Evolutionary conservation across 441 rosid species (phyloP).

Genomic region (Theobroma grandiflorum): DNA sequence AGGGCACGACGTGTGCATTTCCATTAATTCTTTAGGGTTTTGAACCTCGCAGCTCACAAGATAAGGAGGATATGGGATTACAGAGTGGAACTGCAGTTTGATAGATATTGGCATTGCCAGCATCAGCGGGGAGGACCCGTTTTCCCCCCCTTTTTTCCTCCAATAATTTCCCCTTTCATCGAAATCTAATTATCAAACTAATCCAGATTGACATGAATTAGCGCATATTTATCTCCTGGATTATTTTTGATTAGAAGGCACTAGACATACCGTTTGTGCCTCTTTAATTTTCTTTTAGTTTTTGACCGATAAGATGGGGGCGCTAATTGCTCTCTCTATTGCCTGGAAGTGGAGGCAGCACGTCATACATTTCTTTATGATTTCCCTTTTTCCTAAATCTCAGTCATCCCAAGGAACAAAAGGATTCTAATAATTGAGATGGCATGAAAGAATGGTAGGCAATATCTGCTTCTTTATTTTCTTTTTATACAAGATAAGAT

Average conservation of each 20-base stretch:
- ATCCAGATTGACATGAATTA: background rate
- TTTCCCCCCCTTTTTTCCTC: background rate
- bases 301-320: background rate
- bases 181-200: background rate
- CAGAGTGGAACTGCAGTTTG: constrained; percentile 2
- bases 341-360: constrained; percentile 13
- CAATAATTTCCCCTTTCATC: background rate
- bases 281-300: background rate
- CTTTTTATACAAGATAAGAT: background rate
- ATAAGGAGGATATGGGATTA: background rate
- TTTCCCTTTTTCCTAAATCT: background rate
- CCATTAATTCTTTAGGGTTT: background rate
- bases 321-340: background rate
- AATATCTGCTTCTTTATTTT: background rate
- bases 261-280: background rate
- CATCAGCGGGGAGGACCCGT: background rate
- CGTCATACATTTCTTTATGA: constrained; percentile 9
- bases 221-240: background rate
- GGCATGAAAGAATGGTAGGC: background rate
- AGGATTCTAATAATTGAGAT: constrained; percentile 22
- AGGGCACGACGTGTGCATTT: background rate
- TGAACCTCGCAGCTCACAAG: background rate
- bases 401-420: background rate
- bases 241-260: constrained; percentile 10
- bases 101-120: constrained; percentile 9